Evolutionary conservation across 1,284 basidiomycete species (phyloP).

Genomic region (Austropuccinia psidii): DNA sequence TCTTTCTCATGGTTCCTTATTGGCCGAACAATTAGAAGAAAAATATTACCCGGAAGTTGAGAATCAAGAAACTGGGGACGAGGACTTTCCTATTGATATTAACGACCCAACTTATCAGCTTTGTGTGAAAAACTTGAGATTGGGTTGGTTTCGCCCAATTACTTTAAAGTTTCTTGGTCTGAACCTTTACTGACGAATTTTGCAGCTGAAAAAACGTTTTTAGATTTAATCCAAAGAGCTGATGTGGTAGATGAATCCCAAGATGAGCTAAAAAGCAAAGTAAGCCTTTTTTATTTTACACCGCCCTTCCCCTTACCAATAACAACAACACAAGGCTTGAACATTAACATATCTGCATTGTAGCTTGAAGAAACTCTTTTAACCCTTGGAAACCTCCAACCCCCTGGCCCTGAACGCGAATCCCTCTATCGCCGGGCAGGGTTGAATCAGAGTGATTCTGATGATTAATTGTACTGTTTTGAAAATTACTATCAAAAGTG

Average conservation of each 20-base stretch:
- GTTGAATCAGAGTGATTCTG: background rate
- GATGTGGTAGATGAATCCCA: background rate
- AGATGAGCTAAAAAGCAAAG: background rate
- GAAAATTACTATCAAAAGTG: too few species aligned
- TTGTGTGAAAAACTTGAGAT: background rate
- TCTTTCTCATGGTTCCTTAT: conserved; percentile 4
- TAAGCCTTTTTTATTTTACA: background rate
- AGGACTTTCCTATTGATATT: conserved; percentile 4
- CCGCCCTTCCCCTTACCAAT: background rate
- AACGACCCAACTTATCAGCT: conserved; percentile 5
- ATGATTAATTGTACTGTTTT: background rate
- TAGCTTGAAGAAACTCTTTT: conserved; percentile 15
- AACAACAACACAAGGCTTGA: too few species aligned
- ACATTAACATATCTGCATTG: too few species aligned
- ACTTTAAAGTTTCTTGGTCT: background rate
- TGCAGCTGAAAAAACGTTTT: background rate
- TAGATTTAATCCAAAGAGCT: background rate
- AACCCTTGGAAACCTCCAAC: background rate
- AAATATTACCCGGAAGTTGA: conserved; percentile 6
- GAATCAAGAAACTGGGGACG: background rate
- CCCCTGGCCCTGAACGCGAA: conserved; percentile 11
- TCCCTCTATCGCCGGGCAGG: conserved; percentile 8
- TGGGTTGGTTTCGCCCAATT: background rate
- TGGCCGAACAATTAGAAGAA: background rate
- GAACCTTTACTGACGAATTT: background rate